Evolutionary conservation across 768 basidiomycete species (phyloP), one percentile per base, ranked within the genome.

Genomic region (Tricholoma saponaceum): DNA sequence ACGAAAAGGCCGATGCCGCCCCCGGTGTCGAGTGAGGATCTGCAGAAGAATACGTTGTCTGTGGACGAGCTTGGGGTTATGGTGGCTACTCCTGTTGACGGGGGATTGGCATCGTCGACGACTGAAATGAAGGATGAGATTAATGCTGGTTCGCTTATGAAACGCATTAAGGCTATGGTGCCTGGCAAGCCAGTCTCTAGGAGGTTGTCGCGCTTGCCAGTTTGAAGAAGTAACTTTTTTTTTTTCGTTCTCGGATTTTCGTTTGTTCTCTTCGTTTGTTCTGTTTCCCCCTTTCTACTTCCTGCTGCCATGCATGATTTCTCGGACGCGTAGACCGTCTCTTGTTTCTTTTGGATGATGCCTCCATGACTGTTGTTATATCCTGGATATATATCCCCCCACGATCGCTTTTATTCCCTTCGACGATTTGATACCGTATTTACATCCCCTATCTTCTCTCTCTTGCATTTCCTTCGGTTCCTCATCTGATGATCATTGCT

Each of bases 91-190:
- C 72, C 70, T 58, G 66, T 25, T 3, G 56, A 23, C 12, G 66
- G 47, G 53, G 53, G 54, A 59, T 70, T 26, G 67, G 65, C 14
- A 43, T 63, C 52, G 26, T 26, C 54, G n/a, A 60, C 59, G 23
- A 64, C 69, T 26, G 62, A 65, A 20, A 70, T 65, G 44, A 80
- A 75, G 64, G 82, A 84, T 52, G 81, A 82, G 32, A 74, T 70
- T 57, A 76, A 78, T 55, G 75, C 76, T 12, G 79, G 82, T 16
- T 75, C 80, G 51, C 77, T 82, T 4, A 75, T 84, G 56, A 82
- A 91, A 56, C 81, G 83, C 37, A 78, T 92, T 70, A 90, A 86
- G 70, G 85, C 89, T 4, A 85, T 91, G 68, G 87, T 86, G 57
- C 84, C 87, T 47, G 81, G 80, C 35, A 89, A 82, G 72, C 76